A percentile compares a stretch with the other conserved stretches of the same genome.
phyloP scores from a whole-genome alignment of 805 yeast species.

The Priceomyces melissophilus region DNA sequence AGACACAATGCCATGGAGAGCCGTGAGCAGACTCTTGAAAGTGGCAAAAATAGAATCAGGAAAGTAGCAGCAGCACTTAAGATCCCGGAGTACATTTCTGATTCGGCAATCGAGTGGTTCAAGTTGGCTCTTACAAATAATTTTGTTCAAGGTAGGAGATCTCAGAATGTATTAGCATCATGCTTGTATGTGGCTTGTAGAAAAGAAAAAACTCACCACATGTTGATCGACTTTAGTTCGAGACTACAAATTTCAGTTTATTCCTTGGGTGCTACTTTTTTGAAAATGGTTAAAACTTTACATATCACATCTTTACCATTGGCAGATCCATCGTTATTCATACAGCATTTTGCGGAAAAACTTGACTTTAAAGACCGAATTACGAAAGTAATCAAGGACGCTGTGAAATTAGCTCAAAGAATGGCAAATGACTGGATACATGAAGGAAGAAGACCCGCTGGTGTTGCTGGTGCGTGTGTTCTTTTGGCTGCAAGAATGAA shows the following conservation, averaged over 20 bases:
- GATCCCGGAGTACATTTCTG: constrained; percentile 82
- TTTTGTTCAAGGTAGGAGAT: constrained; percentile 95
- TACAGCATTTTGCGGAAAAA: constrained; percentile 89
- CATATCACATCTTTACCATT: constrained; percentile 76
- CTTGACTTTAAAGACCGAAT: constrained; percentile 74
- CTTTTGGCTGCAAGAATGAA: constrained; percentile 95
- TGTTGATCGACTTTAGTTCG: constrained; percentile 93
- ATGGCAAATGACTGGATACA: constrained; percentile 96
- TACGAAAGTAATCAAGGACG: constrained; percentile 79
- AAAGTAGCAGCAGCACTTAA: constrained; percentile 74
- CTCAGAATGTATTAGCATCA: constrained; percentile 93
- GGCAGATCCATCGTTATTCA: constrained; percentile 91
- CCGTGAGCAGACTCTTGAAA: constrained; percentile 82
- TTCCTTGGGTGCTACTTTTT: constrained; percentile 92
- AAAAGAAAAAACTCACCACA: constrained; percentile 84
- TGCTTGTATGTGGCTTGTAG: constrained; percentile 95
- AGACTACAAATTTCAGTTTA: constrained; percentile 86
- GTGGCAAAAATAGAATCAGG: constrained; percentile 75
- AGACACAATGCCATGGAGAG: constrained; percentile 77
- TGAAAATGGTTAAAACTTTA: constrained; percentile 85
- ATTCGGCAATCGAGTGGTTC: constrained; percentile 87
- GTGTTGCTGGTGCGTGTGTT: constrained; percentile 96
- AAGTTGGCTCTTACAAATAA: constrained; percentile 79
- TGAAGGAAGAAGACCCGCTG: constrained; percentile 97
- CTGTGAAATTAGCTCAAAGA: constrained; percentile 77